These are phyloP conservation scores for Aspergillus sparsus DNA, from an alignment of 495 filamentous ascomycete species.

Conservation along the genomic window DNA sequence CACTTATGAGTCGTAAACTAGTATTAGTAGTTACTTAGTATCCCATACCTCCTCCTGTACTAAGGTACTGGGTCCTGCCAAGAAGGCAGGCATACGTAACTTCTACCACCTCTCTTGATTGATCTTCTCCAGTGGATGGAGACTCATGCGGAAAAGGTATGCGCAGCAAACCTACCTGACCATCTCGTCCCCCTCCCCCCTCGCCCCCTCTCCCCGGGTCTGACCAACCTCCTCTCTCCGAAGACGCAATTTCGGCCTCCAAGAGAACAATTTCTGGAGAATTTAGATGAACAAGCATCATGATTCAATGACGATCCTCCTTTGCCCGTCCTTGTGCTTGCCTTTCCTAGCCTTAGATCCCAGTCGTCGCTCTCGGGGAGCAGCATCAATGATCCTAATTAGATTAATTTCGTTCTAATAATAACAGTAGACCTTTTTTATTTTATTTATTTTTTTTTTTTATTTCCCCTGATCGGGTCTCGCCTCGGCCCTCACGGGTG, in stretches of 20 bases:
- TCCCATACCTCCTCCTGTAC: too few relatives aligned
- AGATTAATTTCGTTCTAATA: background rate
- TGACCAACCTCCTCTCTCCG: background rate
- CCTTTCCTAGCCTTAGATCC: background rate
- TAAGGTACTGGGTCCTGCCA: background rate
- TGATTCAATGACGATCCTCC: background rate
- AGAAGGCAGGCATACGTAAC: background rate
- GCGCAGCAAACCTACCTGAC: background rate
- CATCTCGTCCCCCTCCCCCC: too few relatives aligned
- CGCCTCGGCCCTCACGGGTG: constrained; percentile 17
- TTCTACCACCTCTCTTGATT: too few relatives aligned
- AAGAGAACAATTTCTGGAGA: background rate
- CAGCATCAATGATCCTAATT: constrained; percentile 12
- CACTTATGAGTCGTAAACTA: too few relatives aligned
- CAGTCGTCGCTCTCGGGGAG: background rate
- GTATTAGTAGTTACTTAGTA: too few relatives aligned
- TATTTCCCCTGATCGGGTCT: constrained; percentile 22
- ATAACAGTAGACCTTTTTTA: background rate
- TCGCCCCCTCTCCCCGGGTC: background rate
- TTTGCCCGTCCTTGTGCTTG: too few relatives aligned
- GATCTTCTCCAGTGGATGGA: background rate
- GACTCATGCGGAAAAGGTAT: background rate
- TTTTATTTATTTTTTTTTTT: background rate
- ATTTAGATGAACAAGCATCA: background rate
- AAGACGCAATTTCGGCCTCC: constrained; percentile 1